Evolutionary conservation across 176 grass and related monocot genomes (phyloP), one percentile per base, ranked within the genome.

Genomic region (Juncus effusus): DNA sequence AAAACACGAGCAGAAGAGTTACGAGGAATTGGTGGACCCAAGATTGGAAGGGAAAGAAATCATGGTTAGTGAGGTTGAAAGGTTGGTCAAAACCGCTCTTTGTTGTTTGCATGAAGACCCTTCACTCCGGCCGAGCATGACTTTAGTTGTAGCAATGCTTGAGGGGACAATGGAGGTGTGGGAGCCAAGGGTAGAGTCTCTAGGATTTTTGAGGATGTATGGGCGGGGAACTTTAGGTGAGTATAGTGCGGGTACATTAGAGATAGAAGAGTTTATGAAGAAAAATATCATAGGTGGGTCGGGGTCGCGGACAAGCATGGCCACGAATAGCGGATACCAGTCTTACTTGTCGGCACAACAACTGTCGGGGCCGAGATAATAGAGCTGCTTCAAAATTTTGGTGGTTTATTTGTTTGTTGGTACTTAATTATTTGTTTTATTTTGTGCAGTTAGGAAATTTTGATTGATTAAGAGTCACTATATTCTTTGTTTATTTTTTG

Each of bases 31-130:
- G 8, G 74, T 42, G 2, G 76, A 80, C 0, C 51, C 13, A 10
- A 61, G 38, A 37, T 60, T 57, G 2, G 35, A 51, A 53, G 87
- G 62, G 56, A 40, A 45, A 8, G 54, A 54, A 13, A 44, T 73
- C 0, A 75, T 75, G 72, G 76, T 76, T 13, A 73, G 66, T 10
- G 10, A 62, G 39, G 45, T 76, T 3, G 76, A 77, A 56, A 64
- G 13, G 16, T 38, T 65, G 9, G 65, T 40, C 12, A 56, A 55
- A 16, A 53, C 73, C 13, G 35, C 36, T 19, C 15, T 90, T 7
- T 67, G 82, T 78, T 74, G 84, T 76, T 72, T 74, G 19, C 79
- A 87, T 7, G 16, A n/a, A 59, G 80, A 79, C 3, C 60, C 84
- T 2, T 59, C 56, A 1, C 51, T 62, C 1, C 60, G 84, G 11